Conservation (phyloP, 192 early-diverging fungal genomes). For the Gaertneriomyces sp. region DNA sequence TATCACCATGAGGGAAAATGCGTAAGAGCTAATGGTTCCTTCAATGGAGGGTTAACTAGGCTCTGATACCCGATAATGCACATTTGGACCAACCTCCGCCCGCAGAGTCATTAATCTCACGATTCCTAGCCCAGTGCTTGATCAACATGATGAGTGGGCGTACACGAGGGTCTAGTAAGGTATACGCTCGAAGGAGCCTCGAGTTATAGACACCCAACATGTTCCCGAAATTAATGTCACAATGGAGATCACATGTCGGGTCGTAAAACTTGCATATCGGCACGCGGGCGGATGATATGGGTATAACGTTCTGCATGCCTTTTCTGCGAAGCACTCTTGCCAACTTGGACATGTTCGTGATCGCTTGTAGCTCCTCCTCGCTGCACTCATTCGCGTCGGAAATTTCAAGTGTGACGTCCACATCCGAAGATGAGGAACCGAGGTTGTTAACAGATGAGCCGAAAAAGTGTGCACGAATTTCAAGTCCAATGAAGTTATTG, state of each 20-base stretch:
- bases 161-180: slow-evolving; percentile 34
- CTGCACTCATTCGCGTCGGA: background rate
- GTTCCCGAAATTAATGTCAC: slow-evolving; percentile 47
- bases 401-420: slow-evolving; percentile 30
- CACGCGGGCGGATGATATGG: slow-evolving; percentile 37
- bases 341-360: slow-evolving; percentile 32
- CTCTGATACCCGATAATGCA: background rate
- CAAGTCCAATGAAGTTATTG: too few relatives aligned
- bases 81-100: slow-evolving; percentile 19
- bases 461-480: slow-evolving; percentile 36
- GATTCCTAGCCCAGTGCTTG: slow-evolving; percentile 41
- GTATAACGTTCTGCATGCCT: slow-evolving; percentile 38
- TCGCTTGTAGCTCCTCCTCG: slow-evolving; percentile 5
- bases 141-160: slow-evolving; percentile 45
- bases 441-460: slow-evolving; percentile 44
- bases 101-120: slow-evolving; percentile 45
- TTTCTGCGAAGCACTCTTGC: slow-evolving; percentile 19
- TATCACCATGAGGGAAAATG: slow-evolving; percentile 45
- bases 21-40: slow-evolving; percentile 49
- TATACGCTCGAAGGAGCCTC: slow-evolving; percentile 35
- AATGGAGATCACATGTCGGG: slow-evolving; percentile 20
- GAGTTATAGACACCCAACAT: slow-evolving; percentile 46
- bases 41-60: slow-evolving; percentile 1
- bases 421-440: slow-evolving; percentile 37
- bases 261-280: slow-evolving; percentile 51